Evolutionary conservation across 1,284 basidiomycete species (phyloP).

Genomic region (Cerioporus squamosus): DNA sequence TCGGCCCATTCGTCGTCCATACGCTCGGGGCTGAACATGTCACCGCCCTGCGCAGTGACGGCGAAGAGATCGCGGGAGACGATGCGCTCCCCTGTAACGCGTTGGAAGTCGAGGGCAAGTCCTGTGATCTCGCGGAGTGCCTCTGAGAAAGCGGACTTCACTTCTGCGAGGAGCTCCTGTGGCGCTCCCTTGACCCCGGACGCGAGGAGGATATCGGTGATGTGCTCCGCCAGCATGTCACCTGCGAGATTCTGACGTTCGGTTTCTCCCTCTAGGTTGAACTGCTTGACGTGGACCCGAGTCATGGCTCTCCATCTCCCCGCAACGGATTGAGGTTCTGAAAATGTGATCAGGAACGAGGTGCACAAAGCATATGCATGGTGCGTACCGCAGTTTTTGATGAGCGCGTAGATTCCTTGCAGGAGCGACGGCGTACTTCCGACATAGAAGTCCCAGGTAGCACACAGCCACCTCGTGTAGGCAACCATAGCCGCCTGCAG

Average conservation of each 20-base stretch:
- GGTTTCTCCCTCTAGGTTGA: constrained; percentile 35
- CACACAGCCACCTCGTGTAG: constrained; percentile 50
- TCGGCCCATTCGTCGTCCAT: constrained; percentile 50
- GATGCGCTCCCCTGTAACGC: constrained; percentile 54
- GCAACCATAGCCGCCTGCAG: constrained; percentile 50
- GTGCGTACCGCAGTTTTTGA: constrained; percentile 47
- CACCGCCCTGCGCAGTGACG: constrained; percentile 38
- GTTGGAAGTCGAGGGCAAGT: constrained; percentile 48
- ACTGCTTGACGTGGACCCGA: constrained; percentile 45
- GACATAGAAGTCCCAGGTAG: constrained; percentile 52
- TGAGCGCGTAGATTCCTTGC: constrained; percentile 47
- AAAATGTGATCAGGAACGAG: not conserved
- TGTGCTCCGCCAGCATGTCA: constrained; percentile 33
- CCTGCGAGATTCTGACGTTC: constrained; percentile 35
- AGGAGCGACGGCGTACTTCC: constrained; percentile 44
- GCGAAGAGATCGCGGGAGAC: constrained; percentile 46
- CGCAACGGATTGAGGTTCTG: constrained; percentile 54
- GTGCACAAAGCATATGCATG: too few species aligned
- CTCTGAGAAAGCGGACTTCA: constrained; percentile 33
- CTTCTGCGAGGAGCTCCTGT: constrained; percentile 28
- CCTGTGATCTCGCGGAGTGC: constrained; percentile 46
- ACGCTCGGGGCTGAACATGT: constrained; percentile 37
- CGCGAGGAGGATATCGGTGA: constrained; percentile 49
- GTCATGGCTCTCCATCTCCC: constrained; percentile 59
- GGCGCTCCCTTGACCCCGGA: constrained; percentile 48